phyloP scores from a whole-genome alignment of 2,329 filamentous ascomycete genomes.

The Paecilomyces niveus region DNA sequence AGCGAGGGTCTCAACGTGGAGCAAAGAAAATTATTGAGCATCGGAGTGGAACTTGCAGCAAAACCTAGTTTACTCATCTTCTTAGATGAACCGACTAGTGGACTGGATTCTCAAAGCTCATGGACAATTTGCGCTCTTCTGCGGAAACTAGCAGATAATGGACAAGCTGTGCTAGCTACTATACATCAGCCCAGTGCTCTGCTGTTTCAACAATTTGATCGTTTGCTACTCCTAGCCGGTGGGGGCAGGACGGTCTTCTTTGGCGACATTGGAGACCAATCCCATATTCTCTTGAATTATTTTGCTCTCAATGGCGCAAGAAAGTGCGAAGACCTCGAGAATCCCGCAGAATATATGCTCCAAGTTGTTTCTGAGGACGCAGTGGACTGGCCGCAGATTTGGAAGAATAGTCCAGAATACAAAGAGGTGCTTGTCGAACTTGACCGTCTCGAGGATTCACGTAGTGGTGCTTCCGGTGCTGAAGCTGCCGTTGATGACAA shows the following conservation, averaged over 20 bases:
- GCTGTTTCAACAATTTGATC: slow-evolving; percentile 79
- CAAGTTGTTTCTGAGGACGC: slow-evolving; percentile 53
- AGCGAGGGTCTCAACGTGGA: slow-evolving; percentile 66
- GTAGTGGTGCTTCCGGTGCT: slow-evolving; percentile 20
- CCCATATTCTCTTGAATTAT: slow-evolving; percentile 51
- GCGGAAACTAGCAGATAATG: slow-evolving; percentile 80
- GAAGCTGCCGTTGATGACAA: slow-evolving; percentile 46
- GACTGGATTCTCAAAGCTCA: slow-evolving; percentile 86
- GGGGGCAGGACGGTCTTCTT: slow-evolving; percentile 65
- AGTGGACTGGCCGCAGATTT: slow-evolving; percentile 59
- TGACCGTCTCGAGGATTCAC: slow-evolving; percentile 37
- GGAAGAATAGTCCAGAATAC: slow-evolving; percentile 55
- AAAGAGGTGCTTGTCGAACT: slow-evolving; percentile 47
- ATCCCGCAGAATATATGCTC: slow-evolving; percentile 72
- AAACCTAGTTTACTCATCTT: slow-evolving; percentile 86
- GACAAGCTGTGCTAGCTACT: slow-evolving; percentile 91
- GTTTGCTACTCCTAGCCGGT: slow-evolving; percentile 55
- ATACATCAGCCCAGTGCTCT: slow-evolving; percentile 97
- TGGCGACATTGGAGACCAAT: slow-evolving; percentile 57
- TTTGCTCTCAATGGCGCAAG: slow-evolving; percentile 60
- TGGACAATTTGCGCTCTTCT: slow-evolving; percentile 87
- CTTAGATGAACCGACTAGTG: slow-evolving; percentile 90
- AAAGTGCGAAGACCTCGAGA: slow-evolving; percentile 54
- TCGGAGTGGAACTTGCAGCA: slow-evolving; percentile 88
- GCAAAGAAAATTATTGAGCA: slow-evolving; percentile 71